Evolutionary conservation across 345 rosid genomes (phyloP), one percentile per base, ranked within the genome.

Genomic region (Microcos paniculata): DNA sequence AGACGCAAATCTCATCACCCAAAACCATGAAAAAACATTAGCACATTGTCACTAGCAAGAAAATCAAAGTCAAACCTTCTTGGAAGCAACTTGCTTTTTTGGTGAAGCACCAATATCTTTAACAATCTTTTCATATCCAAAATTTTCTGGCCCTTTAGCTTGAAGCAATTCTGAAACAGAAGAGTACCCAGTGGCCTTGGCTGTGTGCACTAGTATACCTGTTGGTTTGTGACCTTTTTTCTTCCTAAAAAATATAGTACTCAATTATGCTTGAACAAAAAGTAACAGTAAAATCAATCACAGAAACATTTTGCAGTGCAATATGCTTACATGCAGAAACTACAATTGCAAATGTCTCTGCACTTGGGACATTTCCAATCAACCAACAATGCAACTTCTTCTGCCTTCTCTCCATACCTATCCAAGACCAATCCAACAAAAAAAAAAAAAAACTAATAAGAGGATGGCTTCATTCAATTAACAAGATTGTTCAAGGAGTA

Each of bases 281-380:
- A 48, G 28, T 33, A 35, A 43, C 69, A 68, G 12, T 64, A 35
- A 21, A 75, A 78, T 14, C 24, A 67, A 33, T 31, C 19, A 31
- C 33, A 57, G 46, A 68, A 53, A 75, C 62, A 33, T 3, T n/a
- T 43, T 12, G 3, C 18, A 57, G 21, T 19, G n/a, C 62, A 28
- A 40, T 66, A 55, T 40, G 76, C 88, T 87, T 71, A 93, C 99
- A 76, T 88, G 88, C 99, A 96, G 1, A 19, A 30, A 77, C 98
- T 96, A 81, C 99, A 96, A 61, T 90, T 96, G 84, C 99, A 96
- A 12, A 83, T 84, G 69, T 85, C 97, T 53, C 85, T 87, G 74
- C 99, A 96, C 77, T 81, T 96, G 40, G 92, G 97, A 59, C 99
- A 96, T 42, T 70, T 66, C 99, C 99, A 96, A 63, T 84, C 80